A percentile compares a stretch with the other conserved stretches of the same genome.
Evolutionary conservation across 2,329 filamentous ascomycete genomes (phyloP).

Genomic region (Mycosphaerella sp.): DNA sequence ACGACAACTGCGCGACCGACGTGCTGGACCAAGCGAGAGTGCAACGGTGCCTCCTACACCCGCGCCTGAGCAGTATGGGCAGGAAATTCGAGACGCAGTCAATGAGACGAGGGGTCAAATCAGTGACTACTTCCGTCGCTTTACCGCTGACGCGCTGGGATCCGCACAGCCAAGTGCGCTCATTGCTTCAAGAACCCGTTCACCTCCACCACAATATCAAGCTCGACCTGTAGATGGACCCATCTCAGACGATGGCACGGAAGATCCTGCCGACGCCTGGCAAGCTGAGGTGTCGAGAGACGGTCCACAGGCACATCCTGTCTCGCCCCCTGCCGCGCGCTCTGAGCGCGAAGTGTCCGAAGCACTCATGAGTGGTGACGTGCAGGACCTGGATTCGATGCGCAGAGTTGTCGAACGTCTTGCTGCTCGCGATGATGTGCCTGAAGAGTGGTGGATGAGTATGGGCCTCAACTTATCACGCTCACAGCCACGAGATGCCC

Average conservation of each 20-base stretch:
- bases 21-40: background rate
- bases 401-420: constrained; percentile 66
- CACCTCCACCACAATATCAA: constrained; percentile 27
- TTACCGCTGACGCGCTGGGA: constrained; percentile 16
- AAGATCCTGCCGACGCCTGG: background rate
- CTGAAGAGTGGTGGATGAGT: constrained; percentile 70
- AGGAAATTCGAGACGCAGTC: constrained; percentile 13
- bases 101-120: constrained; percentile 19
- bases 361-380: constrained; percentile 24
- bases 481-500: constrained; percentile 16
- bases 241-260: constrained; percentile 1
- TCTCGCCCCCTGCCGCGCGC: constrained; percentile 25
- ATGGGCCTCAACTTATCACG: constrained; percentile 37
- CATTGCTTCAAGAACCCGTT: constrained; percentile 9
- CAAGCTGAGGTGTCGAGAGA: constrained; percentile 24
- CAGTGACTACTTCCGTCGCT: constrained; percentile 25
- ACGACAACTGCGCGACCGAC: background rate
- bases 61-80: constrained; percentile 20
- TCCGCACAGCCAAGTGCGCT: background rate
- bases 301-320: constrained; percentile 25
- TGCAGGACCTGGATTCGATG: constrained; percentile 54
- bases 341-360: constrained; percentile 23
- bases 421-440: constrained; percentile 65
- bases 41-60: constrained; percentile 11
- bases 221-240: constrained; percentile 6